These are phyloP conservation scores for Symmetrospora coprosmae DNA, from an alignment of 768 basidiomycete species.

Conservation along the genomic window DNA sequence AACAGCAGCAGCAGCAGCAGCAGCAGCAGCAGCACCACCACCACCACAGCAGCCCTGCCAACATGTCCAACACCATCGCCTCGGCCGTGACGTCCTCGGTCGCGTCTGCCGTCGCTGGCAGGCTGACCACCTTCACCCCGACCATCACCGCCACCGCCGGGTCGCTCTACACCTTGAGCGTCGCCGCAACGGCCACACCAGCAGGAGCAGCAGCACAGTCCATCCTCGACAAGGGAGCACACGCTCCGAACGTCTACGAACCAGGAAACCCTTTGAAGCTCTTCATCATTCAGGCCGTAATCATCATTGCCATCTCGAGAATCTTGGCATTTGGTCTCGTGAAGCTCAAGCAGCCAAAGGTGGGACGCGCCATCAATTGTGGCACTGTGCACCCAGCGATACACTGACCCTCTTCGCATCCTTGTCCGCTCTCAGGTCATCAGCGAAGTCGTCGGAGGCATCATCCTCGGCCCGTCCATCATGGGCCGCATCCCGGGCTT, in stretches of 20 bases:
- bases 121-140: conserved; percentile 12
- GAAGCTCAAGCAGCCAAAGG: conserved; percentile 71
- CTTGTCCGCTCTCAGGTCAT: conserved; percentile 1
- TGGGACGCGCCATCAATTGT: conserved; percentile 47
- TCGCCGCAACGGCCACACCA: not conserved
- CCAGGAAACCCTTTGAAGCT: conserved; percentile 29
- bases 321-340: conserved; percentile 51
- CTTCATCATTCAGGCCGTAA: conserved; percentile 30
- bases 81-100: too few species aligned
- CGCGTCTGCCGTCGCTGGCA: not conserved
- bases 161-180: not conserved
- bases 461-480: conserved; percentile 54
- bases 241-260: conserved; percentile 13
- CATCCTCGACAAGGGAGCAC: conserved; percentile 16
- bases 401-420: not conserved
- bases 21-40: too few species aligned
- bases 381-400: not conserved
- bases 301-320: conserved; percentile 70
- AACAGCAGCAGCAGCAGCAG: too few species aligned
- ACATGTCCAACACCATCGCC: too few species aligned
- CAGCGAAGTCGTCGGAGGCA: conserved; percentile 69
- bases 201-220: conserved; percentile 21
- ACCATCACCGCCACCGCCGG: conserved; percentile 14
- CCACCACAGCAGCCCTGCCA: too few species aligned
- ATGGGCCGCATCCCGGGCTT: conserved; percentile 70